A percentile compares a stretch with the other conserved stretches of the same genome.
phyloP scores from a whole-genome alignment of 345 rosid genomes.

The Dipteronia dyeriana region DNA sequence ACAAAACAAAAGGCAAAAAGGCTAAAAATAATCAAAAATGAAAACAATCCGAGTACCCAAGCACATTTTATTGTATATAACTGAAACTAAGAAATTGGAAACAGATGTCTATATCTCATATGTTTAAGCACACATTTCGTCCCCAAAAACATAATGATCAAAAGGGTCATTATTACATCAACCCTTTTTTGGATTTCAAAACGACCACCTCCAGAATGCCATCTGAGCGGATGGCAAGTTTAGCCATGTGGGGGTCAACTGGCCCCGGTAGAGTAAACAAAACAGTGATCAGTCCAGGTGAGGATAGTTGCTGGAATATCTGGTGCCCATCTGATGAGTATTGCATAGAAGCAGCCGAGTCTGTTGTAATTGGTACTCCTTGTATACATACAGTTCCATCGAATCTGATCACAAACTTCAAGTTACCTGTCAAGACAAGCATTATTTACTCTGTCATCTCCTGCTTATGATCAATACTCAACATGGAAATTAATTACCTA shows the following conservation, averaged over 20 bases:
- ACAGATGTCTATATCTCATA: background rate
- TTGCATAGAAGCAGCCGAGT: constrained; percentile 31
- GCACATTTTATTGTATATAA: background rate
- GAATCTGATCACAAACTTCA: constrained; percentile 50
- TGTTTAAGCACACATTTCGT: no score
- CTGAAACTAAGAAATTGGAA: no score
- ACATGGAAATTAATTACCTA: background rate
- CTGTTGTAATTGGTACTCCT: constrained; percentile 40
- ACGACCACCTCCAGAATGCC: constrained; percentile 52
- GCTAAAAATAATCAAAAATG: no score
- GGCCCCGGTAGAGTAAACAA: constrained; percentile 51
- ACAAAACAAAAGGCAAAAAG: background rate
- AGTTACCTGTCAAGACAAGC: constrained; percentile 41
- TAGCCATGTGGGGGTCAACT: constrained; percentile 47
- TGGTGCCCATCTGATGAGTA: constrained; percentile 12
- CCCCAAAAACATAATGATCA: no score
- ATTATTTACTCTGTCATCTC: background rate
- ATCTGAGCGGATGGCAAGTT: constrained; percentile 37
- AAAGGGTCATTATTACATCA: no score
- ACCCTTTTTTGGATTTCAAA: constrained; percentile 25
- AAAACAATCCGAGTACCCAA: background rate
- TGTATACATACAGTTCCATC: constrained; percentile 59
- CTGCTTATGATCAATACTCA: no score
- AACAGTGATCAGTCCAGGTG: constrained; percentile 45
- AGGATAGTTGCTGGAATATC: constrained; percentile 39